Base-by-base conservation (phyloP, 225 moss, liverwort and hornwort species). In the Marchantia paleacea region DNA sequence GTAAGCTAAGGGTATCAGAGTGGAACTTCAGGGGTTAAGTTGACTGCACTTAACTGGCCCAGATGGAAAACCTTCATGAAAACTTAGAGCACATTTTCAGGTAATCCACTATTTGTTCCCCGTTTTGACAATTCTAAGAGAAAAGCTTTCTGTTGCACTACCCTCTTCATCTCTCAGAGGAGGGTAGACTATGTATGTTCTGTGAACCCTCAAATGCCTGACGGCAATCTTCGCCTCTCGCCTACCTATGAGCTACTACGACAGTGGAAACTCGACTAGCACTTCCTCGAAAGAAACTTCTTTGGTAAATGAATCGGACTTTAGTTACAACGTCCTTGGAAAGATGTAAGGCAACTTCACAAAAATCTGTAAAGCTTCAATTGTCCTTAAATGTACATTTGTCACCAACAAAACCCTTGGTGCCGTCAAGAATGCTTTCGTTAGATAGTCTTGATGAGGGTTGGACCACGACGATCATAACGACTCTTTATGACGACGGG, bases 401-500 rank as follows among this genome's bases (percentile, higher is more conserved):
- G 54, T 76, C 72, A 75, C 77, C 63, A 62, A 78, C 75, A 63
- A 77, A 73, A 51, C 16, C 70, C 24, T 8, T 61, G 7, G 47
- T 69, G 29, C 53, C 8, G 54, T 26, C 8, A 70, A 64, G 48
- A 47, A 47, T 54, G 52, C 25, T 49, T 72, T 80, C 50, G 16
- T 82, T 86, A 89, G 63, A 80, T 85, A 10, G 85, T 87, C 80
- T 90, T 90, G 52, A 88, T 86, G 16, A 83, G 78, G n/a, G 80
- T 85, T 6, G 85, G 85, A 76, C 82, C 85, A 5, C 86, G 86
- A 6, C 81, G 79, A 71, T 90, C 88, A 67, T 80, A 83, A 20
- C 90, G 80, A 63, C 81, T 80, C 69, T 90, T 90, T 73, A 88
- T 52, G 13, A 86, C 54, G 8, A 90, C 86, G 75, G 90, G 90